These are phyloP conservation scores for Croton laevigatus DNA, from an alignment of 441 rosid genomes.

Conservation along the genomic window DNA sequence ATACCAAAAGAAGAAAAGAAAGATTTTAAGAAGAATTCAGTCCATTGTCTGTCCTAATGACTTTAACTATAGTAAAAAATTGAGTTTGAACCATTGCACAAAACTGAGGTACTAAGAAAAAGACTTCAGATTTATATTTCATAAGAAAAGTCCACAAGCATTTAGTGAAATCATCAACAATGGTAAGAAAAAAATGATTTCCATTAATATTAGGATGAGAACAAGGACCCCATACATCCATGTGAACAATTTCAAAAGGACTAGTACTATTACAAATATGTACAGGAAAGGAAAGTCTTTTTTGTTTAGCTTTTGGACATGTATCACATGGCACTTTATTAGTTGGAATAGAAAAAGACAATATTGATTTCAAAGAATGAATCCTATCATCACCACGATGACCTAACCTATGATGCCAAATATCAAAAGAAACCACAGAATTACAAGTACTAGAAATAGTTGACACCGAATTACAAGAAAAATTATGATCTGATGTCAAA, in stretches of 20 bases:
- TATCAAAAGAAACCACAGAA: not conserved
- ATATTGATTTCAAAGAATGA: too few species aligned
- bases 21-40: not conserved
- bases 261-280: not conserved
- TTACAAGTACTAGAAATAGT: not conserved
- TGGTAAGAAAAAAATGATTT: not conserved
- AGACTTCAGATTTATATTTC: not conserved
- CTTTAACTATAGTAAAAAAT: not conserved
- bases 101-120: not conserved
- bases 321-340: too few species aligned
- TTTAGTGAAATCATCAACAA: not conserved
- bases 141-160: not conserved
- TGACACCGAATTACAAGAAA: too few species aligned
- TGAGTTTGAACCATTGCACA: not conserved
- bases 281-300: not conserved
- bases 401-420: not conserved
- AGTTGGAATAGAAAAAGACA: too few species aligned
- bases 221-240: not conserved
- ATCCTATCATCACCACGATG: not conserved
- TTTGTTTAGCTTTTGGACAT: not conserved
- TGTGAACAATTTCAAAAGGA: not conserved
- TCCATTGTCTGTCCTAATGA: not conserved
- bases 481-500: not conserved
- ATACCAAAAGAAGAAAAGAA: not conserved
- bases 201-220: not conserved